Conservation (phyloP, 352 stramenopile genomes). For the Phytophthora foliorum region DNA sequence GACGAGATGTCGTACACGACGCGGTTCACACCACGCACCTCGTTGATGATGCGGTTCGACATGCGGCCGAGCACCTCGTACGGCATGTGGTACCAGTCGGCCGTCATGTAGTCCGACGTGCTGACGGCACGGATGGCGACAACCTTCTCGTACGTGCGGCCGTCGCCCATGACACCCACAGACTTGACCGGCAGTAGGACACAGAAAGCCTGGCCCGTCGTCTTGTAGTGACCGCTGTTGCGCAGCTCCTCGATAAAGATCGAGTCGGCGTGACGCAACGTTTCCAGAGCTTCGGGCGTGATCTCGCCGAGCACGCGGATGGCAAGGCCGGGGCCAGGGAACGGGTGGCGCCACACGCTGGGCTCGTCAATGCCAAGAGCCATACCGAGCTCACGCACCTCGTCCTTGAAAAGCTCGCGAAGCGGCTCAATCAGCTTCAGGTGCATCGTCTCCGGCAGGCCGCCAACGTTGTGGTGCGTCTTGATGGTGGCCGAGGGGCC, state of each 20-base stretch:
- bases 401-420: constrained; percentile 99
- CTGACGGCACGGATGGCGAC: constrained; percentile 97
- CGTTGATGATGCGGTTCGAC: constrained; percentile 99
- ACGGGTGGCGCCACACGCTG: constrained; percentile 99
- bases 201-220: constrained; percentile 99
- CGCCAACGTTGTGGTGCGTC: constrained; percentile 99
- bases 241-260: constrained; percentile 99
- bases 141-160: constrained; percentile 97
- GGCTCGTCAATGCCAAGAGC: constrained; percentile 98
- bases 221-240: constrained; percentile 97
- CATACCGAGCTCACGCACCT: constrained; percentile 98
- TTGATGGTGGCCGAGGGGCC: constrained; percentile 99
- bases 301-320: constrained; percentile 99
- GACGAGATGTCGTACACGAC: constrained; percentile 99
- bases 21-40: constrained; percentile 98
- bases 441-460: constrained; percentile 98
- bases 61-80: constrained; percentile 98
- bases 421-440: constrained; percentile 99
- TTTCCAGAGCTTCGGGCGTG: constrained; percentile 94
- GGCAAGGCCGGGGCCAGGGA: constrained; percentile 98
- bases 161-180: constrained; percentile 99
- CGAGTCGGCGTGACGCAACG: constrained; percentile 97
- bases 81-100: constrained; percentile 99
- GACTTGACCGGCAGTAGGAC: constrained; percentile 98
- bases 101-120: constrained; percentile 99